These are phyloP conservation scores for Ceratocystis alfenasii DNA, from an alignment of 2,329 filamentous ascomycete species.

Conservation along the genomic window DNA sequence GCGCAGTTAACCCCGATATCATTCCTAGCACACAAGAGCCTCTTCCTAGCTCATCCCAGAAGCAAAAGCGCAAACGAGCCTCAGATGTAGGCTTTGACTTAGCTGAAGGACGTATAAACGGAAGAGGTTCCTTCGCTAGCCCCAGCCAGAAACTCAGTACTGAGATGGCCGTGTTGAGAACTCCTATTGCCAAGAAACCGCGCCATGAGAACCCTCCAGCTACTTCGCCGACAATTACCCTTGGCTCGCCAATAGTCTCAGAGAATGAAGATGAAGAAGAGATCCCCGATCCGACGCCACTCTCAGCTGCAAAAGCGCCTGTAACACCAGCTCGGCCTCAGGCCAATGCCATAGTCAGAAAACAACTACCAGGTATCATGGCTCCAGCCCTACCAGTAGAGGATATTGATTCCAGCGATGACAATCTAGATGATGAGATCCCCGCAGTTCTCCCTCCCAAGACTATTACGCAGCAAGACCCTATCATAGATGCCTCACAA, in stretches of 20 bases:
- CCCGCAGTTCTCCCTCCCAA: neutral
- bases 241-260: slow-evolving; percentile 11
- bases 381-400: slow-evolving; percentile 15
- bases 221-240: neutral
- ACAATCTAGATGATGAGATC: slow-evolving; percentile 18
- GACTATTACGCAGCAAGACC: neutral
- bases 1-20: neutral
- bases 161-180: neutral
- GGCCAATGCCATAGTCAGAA: neutral
- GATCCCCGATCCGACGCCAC: neutral
- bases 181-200: neutral
- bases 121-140: neutral
- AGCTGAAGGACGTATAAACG: neutral
- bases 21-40: slow-evolving; percentile 7
- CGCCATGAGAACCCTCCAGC: neutral
- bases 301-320: neutral
- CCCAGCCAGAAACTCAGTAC: neutral
- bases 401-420: slow-evolving; percentile 21
- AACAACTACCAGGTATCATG: neutral
- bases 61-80: slow-evolving; percentile 1
- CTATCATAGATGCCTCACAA: neutral
- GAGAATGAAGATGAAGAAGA: slow-evolving; percentile 2
- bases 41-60: neutral
- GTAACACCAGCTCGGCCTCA: neutral
- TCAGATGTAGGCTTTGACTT: neutral